Base-by-base conservation (phyloP, 306 rosid species). In the Lathyrus aphaca region DNA sequence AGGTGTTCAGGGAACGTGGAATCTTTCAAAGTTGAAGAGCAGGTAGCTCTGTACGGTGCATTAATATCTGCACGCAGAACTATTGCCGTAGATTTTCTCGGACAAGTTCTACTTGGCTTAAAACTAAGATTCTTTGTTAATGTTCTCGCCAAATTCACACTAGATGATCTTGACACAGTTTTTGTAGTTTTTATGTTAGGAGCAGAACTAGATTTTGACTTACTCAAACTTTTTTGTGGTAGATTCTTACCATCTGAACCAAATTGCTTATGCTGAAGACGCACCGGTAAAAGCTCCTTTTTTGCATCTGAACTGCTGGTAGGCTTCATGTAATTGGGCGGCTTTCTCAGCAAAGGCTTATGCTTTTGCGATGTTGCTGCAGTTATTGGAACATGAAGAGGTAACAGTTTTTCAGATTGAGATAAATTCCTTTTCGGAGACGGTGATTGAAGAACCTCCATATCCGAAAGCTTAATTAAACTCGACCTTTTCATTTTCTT, bases 21-120 rank as follows among this genome's bases (percentile, higher is more conserved):
- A 71, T 83, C 87, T 74, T 85, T 93, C 73, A 90, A 80, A 75
- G 84, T 85, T 42, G 98, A 88, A 84, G 98, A 88, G 76, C 96
- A 88, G 10, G 96, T 93, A 21, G 88, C 79, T 72, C 74, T 86
- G 32, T 59, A 58, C 59, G 51, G 86, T 57, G 82, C 72, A 42
- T 78, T 40, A 58, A 69, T 42, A 45, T 83, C 88, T n/a, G 77
- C 86, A 67, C 79, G 45, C 23, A 75, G 29, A 66, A 78, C 74
- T 59, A 53, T 79, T 17, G 74, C 75, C 38, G 90, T 79, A 40
- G 86, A 68, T 30, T 80, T 86, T 69, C 62, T 79, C 17, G 74
- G 74, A 46, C 77, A 76, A 76, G 62, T 66, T 55, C 83, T 79
- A 19, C 78, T 67, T 1, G 68, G 65, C 74, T 87, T 82, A 55